Conservation (phyloP, 2,329 filamentous ascomycete species). For the Pseudogymnoascus sp. region DNA sequence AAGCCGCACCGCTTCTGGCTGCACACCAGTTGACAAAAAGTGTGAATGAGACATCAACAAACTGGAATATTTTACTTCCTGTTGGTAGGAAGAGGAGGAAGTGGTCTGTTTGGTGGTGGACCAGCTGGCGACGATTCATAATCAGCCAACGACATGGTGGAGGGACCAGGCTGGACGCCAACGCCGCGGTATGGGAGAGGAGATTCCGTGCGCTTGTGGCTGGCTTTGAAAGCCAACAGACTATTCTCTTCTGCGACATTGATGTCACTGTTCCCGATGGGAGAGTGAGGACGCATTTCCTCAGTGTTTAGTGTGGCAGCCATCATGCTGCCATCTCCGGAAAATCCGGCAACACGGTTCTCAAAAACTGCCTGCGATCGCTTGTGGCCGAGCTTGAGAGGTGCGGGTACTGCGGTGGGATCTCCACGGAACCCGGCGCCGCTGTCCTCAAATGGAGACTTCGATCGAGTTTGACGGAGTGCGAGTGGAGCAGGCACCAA, state of each 20-base stretch:
- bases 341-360: neutral
- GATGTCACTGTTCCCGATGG: too few species aligned
- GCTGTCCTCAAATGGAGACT: neutral
- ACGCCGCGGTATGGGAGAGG: too few species aligned
- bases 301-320: too few species aligned
- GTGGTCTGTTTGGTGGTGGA: neutral
- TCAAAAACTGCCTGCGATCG: neutral
- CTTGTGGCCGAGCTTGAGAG: neutral
- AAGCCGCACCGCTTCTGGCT: neutral
- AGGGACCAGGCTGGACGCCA: neutral
- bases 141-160: too few species aligned
- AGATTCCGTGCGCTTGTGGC: too few species aligned
- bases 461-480: neutral
- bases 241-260: too few species aligned
- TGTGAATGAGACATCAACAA: neutral
- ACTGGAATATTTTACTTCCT: neutral
- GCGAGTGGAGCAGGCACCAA: neutral
- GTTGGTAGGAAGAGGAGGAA: neutral
- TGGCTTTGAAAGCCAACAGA: too few species aligned
- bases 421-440: neutral
- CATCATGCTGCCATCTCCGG: too few species aligned
- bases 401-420: neutral
- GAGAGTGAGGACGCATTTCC: too few species aligned
- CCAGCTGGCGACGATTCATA: neutral
- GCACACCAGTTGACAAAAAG: neutral